Evolutionary conservation across 352 stramenopile species (phyloP), one percentile per base, ranked within the genome.

Genomic region (Elongisporangium anandrum): DNA sequence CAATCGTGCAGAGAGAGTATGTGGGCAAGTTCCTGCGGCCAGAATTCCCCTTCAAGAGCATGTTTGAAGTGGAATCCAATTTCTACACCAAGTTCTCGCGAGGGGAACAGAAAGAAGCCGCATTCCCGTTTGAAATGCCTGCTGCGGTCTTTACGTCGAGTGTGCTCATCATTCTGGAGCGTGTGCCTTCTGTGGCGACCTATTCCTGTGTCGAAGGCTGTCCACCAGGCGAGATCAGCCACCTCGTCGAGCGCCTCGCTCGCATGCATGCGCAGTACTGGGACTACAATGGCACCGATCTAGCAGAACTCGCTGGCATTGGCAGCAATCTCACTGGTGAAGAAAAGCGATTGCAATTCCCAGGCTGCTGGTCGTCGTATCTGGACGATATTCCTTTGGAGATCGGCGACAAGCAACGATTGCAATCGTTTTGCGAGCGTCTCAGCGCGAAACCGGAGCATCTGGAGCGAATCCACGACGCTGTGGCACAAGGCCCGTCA

Each of bases 41-140:
- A 4, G 85, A 94, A 59, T 87, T 94, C 60, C 81, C 85, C 13
- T 87, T 94, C 47, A 79, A 92, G 64, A 75, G 66, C 19, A 94
- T 94, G 85, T 94, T 94, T 51, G 59, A 61, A 8, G 80, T 94
- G 50, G 85, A 94, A 56, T 88, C 79, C 29, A 85, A 67, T 20
- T 91, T 94, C 61, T 94, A 94, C 69, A 64, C 66, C 22, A 26
- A 69, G 9, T 85, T 88, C 62, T 59, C 58, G 10, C 34, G 10
- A 0, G 12, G 0, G 13, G 12, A 16, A 16, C 34, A 16, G 34
- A 45, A 45, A 45, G 57, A 49, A 8, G 21, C 55, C 4, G 50
- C 48, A 13, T 76, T 89, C 50, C 85, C 85, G 45, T 94, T 94
- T 50, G 66, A 52, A 3, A 73, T 89, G 6, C 78, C 85, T 2